Conservation (phyloP, 2,329 filamentous ascomycete genomes). For the Alternaria solani region DNA sequence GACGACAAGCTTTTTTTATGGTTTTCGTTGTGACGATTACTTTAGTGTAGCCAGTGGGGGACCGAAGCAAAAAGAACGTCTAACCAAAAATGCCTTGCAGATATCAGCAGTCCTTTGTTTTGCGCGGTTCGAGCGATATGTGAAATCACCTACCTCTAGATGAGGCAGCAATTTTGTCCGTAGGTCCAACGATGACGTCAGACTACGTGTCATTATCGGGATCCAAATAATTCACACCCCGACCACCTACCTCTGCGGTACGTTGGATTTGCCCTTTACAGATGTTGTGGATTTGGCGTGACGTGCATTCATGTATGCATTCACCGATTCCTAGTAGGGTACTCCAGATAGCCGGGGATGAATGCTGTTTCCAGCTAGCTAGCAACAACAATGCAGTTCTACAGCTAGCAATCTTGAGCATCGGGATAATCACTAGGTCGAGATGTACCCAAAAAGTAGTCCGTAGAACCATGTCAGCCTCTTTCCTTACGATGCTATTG, state of each 20-base stretch:
- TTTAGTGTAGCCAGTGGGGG: too few relatives aligned
- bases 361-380: too few relatives aligned
- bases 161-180: too few relatives aligned
- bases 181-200: too few relatives aligned
- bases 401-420: neutral
- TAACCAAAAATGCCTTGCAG: too few relatives aligned
- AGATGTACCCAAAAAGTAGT: neutral
- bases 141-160: too few relatives aligned
- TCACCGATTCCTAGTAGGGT: neutral
- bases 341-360: neutral
- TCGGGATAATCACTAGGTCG: neutral
- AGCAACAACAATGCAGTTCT: too few relatives aligned
- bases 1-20: neutral
- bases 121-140: too few relatives aligned
- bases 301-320: neutral
- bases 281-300: neutral
- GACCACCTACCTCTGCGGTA: neutral
- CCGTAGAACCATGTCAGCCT: neutral
- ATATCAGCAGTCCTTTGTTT: too few relatives aligned
- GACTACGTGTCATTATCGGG: too few relatives aligned
- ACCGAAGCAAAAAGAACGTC: too few relatives aligned
- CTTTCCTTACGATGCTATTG: conserved; percentile 9
- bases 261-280: neutral
- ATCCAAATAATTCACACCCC: neutral
- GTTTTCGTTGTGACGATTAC: too few relatives aligned